These are phyloP conservation scores for Magnusiomyces fungicola DNA, from an alignment of 1,139 yeast genomes.

Conservation along the genomic window DNA sequence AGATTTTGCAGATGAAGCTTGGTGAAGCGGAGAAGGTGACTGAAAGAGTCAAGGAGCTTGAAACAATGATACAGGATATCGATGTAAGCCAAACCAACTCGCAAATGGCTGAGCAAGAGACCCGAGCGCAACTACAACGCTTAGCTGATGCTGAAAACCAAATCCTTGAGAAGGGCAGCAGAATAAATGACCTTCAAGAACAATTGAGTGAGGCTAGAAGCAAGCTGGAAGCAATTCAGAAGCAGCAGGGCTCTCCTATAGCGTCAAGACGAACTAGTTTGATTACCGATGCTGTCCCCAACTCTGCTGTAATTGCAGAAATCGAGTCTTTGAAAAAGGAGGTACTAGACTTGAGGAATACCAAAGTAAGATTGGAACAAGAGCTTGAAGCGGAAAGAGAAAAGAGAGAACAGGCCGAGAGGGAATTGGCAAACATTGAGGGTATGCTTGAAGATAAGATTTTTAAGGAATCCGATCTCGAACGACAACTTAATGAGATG, in stretches of 20 bases:
- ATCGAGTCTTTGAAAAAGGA: background rate
- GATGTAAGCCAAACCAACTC: slow-evolving; percentile 19
- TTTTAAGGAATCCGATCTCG: slow-evolving; percentile 13
- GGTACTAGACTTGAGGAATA: background rate
- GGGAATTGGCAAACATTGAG: slow-evolving; percentile 11
- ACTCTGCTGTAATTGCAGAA: too few species aligned
- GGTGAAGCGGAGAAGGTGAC: slow-evolving; percentile 21
- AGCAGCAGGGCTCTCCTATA: slow-evolving; percentile 1
- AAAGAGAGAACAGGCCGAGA: slow-evolving; percentile 9
- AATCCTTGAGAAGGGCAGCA: slow-evolving; percentile 28
- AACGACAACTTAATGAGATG: background rate
- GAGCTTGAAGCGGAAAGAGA: slow-evolving; percentile 7
- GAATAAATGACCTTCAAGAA: slow-evolving; percentile 24
- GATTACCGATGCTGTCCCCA: too few species aligned
- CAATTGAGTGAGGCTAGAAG: slow-evolving; percentile 25
- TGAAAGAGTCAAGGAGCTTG: slow-evolving; percentile 21
- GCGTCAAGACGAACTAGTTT: background rate
- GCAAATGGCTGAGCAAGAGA: slow-evolving; percentile 24
- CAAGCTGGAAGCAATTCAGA: slow-evolving; percentile 15
- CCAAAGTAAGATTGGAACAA: background rate
- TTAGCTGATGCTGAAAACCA: slow-evolving; percentile 31
- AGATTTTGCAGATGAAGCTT: slow-evolving; percentile 22
- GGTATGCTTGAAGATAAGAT: slow-evolving; percentile 10
- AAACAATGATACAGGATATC: slow-evolving; percentile 22
- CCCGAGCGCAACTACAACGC: slow-evolving; percentile 22